Conservation (phyloP, 345 rosid species). For the Psidium friedrichsthalianum region DNA sequence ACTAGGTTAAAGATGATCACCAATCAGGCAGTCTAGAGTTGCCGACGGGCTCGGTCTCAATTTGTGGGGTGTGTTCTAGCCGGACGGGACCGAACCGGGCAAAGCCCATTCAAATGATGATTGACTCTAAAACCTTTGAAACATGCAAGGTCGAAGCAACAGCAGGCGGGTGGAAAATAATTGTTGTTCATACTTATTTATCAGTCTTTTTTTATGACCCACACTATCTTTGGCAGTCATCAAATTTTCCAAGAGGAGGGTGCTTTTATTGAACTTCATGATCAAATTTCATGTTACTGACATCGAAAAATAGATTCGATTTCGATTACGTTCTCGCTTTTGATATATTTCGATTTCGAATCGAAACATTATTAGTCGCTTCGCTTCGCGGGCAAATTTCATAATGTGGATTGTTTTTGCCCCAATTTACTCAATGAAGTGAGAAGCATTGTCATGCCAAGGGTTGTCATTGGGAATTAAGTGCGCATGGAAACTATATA, state of each 20-base stretch:
- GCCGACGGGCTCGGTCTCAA: neutral
- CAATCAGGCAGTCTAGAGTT: rapidly evolving
- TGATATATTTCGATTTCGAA: neutral
- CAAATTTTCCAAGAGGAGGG: neutral
- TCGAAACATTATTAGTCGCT: neutral
- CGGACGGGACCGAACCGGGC: rapidly evolving
- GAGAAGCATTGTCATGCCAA: neutral
- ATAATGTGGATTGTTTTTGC: neutral
- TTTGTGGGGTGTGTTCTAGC: neutral
- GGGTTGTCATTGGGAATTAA: neutral
- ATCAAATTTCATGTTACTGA: neutral
- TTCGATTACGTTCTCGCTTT: neutral
- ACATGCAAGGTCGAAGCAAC: neutral
- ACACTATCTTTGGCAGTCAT: neutral
- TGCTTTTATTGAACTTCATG: neutral
- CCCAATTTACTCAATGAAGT: too few species aligned
- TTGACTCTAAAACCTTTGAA: neutral
- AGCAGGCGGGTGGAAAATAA: neutral
- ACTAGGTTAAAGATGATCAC: rapidly evolving
- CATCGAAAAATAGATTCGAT: neutral
- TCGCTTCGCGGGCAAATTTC: neutral
- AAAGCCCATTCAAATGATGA: neutral
- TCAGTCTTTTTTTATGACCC: neutral
- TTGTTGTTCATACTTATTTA: neutral
- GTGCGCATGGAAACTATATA: neutral